These are phyloP conservation scores for Malus asiatica DNA, from an alignment of 306 rosid species.

Conservation along the genomic window DNA sequence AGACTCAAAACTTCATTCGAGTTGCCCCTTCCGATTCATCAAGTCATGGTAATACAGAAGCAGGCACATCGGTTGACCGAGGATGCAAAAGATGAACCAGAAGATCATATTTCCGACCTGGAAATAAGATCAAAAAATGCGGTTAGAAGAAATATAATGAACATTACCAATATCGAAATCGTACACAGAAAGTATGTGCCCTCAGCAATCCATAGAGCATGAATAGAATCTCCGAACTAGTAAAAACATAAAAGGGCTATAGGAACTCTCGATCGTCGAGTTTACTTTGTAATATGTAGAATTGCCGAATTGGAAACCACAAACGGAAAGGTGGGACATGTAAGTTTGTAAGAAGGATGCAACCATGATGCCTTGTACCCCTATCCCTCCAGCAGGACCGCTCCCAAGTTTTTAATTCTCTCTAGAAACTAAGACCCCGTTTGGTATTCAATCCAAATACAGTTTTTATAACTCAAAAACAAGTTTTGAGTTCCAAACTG, in stretches of 20 bases:
- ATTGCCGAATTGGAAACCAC: too few relatives aligned
- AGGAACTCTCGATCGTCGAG: too few relatives aligned
- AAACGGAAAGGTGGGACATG: too few relatives aligned
- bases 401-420: background rate
- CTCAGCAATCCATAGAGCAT: background rate
- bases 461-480: too few relatives aligned
- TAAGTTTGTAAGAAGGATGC: too few relatives aligned
- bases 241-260: background rate
- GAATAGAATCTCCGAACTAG: background rate
- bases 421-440: background rate
- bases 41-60: slow-evolving; percentile 88
- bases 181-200: background rate
- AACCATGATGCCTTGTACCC: too few relatives aligned
- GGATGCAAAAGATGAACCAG: slow-evolving; percentile 83
- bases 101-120: slow-evolving; percentile 95
- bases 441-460: too few relatives aligned
- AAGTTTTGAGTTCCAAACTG: too few relatives aligned
- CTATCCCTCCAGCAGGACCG: too few relatives aligned
- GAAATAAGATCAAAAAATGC: background rate
- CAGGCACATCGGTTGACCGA: slow-evolving; percentile 95
- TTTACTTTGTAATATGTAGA: background rate
- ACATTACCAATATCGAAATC: background rate
- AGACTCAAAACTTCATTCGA: slow-evolving; percentile 17
- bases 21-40: slow-evolving; percentile 59
- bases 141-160: background rate